A percentile compares a stretch with the other conserved stretches of the same genome.
Conservation (phyloP, 208 protist genomes). For the Tetramitus jugosus region DNA sequence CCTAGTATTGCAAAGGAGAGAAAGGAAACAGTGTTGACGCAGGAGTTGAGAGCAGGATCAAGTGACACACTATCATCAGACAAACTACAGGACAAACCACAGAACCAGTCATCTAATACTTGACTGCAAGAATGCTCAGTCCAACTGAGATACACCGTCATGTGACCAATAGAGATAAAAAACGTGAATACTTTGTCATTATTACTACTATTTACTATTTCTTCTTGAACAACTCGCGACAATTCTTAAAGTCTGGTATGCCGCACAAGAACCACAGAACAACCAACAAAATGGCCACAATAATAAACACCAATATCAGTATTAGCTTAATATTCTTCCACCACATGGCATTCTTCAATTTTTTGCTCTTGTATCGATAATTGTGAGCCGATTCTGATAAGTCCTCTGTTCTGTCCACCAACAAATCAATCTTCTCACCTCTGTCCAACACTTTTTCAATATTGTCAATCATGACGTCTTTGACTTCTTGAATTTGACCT, state of each 20-base stretch:
- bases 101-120: too few species aligned
- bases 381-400: not conserved
- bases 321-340: not conserved
- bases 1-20: too few species aligned
- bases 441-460: conserved; percentile 17
- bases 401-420: not conserved
- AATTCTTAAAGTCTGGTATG: not conserved
- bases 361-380: conserved; percentile 3
- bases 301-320: not conserved
- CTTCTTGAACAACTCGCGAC: not conserved
- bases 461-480: conserved; percentile 6
- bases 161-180: too few species aligned
- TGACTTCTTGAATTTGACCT: conserved; percentile 6
- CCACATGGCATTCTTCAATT: conserved; percentile 5
- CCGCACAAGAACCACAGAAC: conserved; percentile 14
- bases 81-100: too few species aligned
- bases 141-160: too few species aligned
- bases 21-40: too few species aligned
- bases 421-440: conserved; percentile 15
- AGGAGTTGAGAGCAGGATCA: too few species aligned
- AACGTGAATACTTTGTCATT: too few species aligned
- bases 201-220: too few species aligned
- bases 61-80: too few species aligned
- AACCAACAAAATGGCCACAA: not conserved
- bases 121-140: too few species aligned